These are phyloP conservation scores for Powellomyces hirtus DNA, from an alignment of 192 early-diverging fungal genomes.

Conservation along the genomic window DNA sequence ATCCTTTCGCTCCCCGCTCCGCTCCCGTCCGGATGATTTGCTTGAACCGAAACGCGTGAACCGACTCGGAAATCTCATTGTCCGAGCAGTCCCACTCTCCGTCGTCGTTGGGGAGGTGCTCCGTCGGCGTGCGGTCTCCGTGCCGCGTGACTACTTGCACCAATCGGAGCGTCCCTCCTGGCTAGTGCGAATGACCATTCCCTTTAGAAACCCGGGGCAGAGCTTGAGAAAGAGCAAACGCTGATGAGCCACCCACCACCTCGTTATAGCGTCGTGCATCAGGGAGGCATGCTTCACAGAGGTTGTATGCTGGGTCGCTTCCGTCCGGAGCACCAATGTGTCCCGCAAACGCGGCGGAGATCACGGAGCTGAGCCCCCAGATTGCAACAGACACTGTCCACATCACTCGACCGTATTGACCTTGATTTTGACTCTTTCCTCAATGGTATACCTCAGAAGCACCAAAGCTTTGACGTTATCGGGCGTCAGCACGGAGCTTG, in stretches of 20 bases:
- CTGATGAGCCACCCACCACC: too few species aligned
- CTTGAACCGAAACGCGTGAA: not conserved
- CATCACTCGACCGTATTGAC: too few species aligned
- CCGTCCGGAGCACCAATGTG: not conserved
- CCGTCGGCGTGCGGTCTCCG: constrained; percentile 4
- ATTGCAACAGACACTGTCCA: too few species aligned
- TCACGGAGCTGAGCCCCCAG: too few species aligned
- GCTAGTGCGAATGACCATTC: too few species aligned
- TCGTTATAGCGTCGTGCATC: not conserved
- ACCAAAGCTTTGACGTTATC: too few species aligned
- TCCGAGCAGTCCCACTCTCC: constrained; percentile 5
- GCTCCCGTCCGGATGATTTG: not conserved
- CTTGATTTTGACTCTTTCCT: too few species aligned
- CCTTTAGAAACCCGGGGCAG: too few species aligned
- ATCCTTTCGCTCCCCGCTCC: constrained; percentile 2
- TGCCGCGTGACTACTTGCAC: not conserved
- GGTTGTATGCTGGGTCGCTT: not conserved
- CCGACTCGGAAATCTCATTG: not conserved
- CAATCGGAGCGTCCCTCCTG: not conserved
- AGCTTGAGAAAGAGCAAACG: too few species aligned
- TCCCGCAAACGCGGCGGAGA: not conserved
- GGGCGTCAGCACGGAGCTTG: too few species aligned
- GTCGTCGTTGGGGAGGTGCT: constrained; percentile 2
- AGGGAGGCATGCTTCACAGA: not conserved
- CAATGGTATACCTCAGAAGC: too few species aligned